A percentile compares a stretch with the other conserved stretches of the same genome.
phyloP scores from a whole-genome alignment of 257 asterid species.

The Fraxinus cuspidata region DNA sequence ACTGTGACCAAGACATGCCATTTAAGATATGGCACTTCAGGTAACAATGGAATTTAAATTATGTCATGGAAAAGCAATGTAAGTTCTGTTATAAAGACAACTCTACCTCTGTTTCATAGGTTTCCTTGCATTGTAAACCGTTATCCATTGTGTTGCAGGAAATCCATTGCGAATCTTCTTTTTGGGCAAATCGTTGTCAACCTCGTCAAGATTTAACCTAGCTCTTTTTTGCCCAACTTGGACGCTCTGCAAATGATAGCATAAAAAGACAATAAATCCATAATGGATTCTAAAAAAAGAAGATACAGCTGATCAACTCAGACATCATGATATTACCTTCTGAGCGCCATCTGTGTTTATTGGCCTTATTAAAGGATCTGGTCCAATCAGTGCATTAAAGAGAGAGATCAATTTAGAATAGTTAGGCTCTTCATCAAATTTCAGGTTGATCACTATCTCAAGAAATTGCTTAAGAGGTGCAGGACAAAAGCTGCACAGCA shows the following conservation, averaged over 20 bases:
- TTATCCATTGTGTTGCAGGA: slow-evolving; percentile 55
- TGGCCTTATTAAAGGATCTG: slow-evolving; percentile 49
- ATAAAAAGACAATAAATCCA: slow-evolving; percentile 1
- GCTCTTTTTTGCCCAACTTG: slow-evolving; percentile 48
- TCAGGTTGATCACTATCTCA: slow-evolving; percentile 46
- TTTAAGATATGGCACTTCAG: too few species aligned
- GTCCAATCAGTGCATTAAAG: slow-evolving; percentile 44
- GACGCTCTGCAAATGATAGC: slow-evolving; percentile 26
- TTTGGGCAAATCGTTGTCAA: slow-evolving; percentile 39
- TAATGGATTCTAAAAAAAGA: not conserved
- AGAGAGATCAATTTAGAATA: slow-evolving; percentile 48
- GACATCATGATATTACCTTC: slow-evolving; percentile 31
- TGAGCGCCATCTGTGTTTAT: slow-evolving; percentile 55
- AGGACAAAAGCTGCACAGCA: slow-evolving; percentile 50
- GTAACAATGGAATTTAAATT: too few species aligned
- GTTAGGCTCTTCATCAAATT: slow-evolving; percentile 54
- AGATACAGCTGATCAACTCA: not conserved
- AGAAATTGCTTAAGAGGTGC: slow-evolving; percentile 44
- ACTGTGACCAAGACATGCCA: too few species aligned
- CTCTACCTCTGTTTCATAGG: slow-evolving; percentile 53
- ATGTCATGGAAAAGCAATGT: too few species aligned
- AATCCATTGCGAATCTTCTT: slow-evolving; percentile 48
- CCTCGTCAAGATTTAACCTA: slow-evolving; percentile 38
- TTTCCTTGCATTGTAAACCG: slow-evolving; percentile 48
- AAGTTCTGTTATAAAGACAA: not conserved